These are phyloP conservation scores for Coemansia sp. DNA, from an alignment of 192 early-diverging fungal genomes.

Conservation along the genomic window DNA sequence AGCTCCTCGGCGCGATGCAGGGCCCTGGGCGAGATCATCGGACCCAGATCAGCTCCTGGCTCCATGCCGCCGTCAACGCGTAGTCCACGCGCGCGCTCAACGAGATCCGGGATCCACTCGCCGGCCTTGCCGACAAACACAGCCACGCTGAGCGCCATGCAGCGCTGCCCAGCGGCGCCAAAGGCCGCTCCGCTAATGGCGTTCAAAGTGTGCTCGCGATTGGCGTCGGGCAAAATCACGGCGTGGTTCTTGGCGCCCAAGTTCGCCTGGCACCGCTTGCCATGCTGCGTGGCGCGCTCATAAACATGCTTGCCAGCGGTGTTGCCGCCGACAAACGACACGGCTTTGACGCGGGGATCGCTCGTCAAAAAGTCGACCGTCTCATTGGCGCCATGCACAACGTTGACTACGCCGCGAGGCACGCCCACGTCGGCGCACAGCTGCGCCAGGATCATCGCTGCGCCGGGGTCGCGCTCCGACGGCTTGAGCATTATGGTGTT, in stretches of 20 bases:
- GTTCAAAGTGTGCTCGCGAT: slow-evolving; percentile 95
- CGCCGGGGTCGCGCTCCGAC: slow-evolving; percentile 92
- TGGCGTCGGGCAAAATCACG: slow-evolving; percentile 90
- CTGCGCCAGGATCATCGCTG: slow-evolving; percentile 85
- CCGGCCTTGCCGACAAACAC: slow-evolving; percentile 87
- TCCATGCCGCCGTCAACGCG: slow-evolving; percentile 88
- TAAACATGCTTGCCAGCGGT: slow-evolving; percentile 89
- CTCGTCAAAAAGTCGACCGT: slow-evolving; percentile 93
- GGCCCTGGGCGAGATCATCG: slow-evolving; percentile 83
- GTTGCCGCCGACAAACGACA: slow-evolving; percentile 95
- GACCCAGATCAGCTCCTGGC: slow-evolving; percentile 84
- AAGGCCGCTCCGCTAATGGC: slow-evolving; percentile 92
- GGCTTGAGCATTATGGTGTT: slow-evolving; percentile 94
- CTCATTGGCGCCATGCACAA: slow-evolving; percentile 86
- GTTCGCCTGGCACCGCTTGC: slow-evolving; percentile 97
- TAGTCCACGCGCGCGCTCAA: slow-evolving; percentile 81
- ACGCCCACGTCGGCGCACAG: slow-evolving; percentile 89
- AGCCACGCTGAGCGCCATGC: slow-evolving; percentile 94
- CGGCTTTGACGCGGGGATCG: slow-evolving; percentile 82
- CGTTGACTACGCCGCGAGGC: slow-evolving; percentile 87
- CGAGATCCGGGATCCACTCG: slow-evolving; percentile 87
- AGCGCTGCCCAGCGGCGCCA: slow-evolving; percentile 97
- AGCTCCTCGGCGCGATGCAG: slow-evolving; percentile 73
- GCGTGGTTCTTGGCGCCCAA: slow-evolving; percentile 98
- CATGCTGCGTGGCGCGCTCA: slow-evolving; percentile 80